phyloP scores from a whole-genome alignment of 345 rosid genomes.

The Citrus australasica region DNA sequence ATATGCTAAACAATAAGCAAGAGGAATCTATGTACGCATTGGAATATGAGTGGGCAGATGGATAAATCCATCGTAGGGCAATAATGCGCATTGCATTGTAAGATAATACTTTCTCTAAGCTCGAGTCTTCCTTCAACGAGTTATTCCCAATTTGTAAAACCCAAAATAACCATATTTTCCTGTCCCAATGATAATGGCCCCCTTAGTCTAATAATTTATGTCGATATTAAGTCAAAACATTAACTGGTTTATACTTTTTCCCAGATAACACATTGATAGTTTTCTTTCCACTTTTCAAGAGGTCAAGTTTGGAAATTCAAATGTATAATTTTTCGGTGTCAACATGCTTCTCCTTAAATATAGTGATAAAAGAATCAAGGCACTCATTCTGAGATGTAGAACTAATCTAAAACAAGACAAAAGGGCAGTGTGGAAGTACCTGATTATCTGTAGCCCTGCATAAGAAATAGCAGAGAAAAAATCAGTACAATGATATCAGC shows the following conservation, averaged over 20 bases:
- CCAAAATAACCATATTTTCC: not conserved
- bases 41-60: not conserved
- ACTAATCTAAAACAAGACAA: not conserved
- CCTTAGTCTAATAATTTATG: not conserved
- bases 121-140: not conserved
- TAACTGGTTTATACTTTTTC: not conserved
- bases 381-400: not conserved
- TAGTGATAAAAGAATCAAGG: not conserved
- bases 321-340: not conserved
- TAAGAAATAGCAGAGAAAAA: conserved; percentile 11
- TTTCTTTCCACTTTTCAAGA: not conserved
- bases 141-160: not conserved
- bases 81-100: not conserved
- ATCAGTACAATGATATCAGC: conserved; percentile 13
- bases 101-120: not conserved
- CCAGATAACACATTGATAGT: not conserved
- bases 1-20: not conserved
- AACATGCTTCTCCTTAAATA: not conserved
- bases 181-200: not conserved
- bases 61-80: not conserved
- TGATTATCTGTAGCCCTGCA: conserved; percentile 96
- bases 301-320: not conserved
- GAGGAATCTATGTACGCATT: too few relatives aligned
- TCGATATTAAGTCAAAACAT: not conserved
- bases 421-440: conserved; percentile 31